Evolutionary conservation across 2,329 filamentous ascomycete genomes (phyloP).

Genomic region (Pestalotiopsis sp.): DNA sequence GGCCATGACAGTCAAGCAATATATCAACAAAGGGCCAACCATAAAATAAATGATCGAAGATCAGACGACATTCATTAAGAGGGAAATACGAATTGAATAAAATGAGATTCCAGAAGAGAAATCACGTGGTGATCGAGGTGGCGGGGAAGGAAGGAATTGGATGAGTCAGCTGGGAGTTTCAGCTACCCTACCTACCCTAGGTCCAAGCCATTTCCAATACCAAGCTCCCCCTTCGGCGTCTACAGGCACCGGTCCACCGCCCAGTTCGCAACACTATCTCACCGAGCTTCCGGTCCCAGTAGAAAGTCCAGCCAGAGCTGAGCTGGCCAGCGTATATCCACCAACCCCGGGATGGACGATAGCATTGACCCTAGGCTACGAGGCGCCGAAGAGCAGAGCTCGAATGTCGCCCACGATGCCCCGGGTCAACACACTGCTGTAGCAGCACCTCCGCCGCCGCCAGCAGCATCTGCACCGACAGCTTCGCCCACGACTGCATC

Average conservation of each 20-base stretch:
- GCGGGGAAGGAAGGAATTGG: neutral
- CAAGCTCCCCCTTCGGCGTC: slow-evolving; percentile 5
- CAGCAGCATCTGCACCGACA: slow-evolving; percentile 14
- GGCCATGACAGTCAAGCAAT: too few species aligned
- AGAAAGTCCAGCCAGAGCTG: neutral
- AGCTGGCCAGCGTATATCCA: neutral
- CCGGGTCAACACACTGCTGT: slow-evolving; percentile 7
- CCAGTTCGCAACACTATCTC: slow-evolving; percentile 4
- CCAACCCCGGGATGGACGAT: slow-evolving; percentile 2
- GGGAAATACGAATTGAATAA: too few species aligned
- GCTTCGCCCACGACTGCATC: slow-evolving; percentile 14
- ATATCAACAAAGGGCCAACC: too few species aligned
- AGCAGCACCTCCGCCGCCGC: slow-evolving; percentile 9
- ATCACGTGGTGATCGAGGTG: neutral
- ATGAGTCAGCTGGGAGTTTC: neutral
- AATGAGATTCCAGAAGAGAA: too few species aligned
- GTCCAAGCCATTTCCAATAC: neutral
- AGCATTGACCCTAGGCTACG: slow-evolving; percentile 30
- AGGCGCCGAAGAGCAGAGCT: slow-evolving; percentile 23
- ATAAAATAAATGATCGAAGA: too few species aligned
- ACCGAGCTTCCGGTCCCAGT: slow-evolving; percentile 9
- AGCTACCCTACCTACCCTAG: neutral
- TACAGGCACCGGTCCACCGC: slow-evolving; percentile 7
- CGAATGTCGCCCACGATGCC: slow-evolving; percentile 25
- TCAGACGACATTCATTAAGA: too few species aligned